These are phyloP conservation scores for Meripilus lineatus DNA, from an alignment of 1,284 basidiomycete genomes.

Conservation along the genomic window DNA sequence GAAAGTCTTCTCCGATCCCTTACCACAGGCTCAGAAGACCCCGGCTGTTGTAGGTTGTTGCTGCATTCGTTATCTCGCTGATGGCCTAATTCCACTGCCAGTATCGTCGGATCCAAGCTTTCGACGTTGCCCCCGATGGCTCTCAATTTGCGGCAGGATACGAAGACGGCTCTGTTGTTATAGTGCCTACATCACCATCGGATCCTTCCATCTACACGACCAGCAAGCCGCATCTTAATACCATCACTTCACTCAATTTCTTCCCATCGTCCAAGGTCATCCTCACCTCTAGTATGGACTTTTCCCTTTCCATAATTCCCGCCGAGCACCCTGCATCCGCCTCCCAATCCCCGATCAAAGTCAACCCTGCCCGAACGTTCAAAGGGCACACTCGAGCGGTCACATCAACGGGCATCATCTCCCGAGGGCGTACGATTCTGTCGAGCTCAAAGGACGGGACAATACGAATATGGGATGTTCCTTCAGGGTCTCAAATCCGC, in stretches of 20 bases:
- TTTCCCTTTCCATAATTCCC: conserved; percentile 55
- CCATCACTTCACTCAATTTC: conserved; percentile 51
- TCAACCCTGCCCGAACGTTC: conserved; percentile 52
- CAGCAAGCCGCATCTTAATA: conserved; percentile 49
- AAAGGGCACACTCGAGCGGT: conserved; percentile 66
- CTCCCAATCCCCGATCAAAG: conserved; percentile 18
- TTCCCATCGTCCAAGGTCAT: conserved; percentile 63
- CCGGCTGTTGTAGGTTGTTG: conserved; percentile 24
- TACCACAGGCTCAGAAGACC: conserved; percentile 28
- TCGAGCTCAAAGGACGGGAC: conserved; percentile 64
- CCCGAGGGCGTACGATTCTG: conserved; percentile 60
- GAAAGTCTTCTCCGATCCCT: conserved; percentile 41
- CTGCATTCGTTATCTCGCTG: not conserved
- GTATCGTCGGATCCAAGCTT: conserved; percentile 47
- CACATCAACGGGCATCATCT: conserved; percentile 57
- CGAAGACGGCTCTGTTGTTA: conserved; percentile 49
- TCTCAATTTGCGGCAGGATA: conserved; percentile 57
- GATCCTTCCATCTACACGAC: conserved; percentile 19
- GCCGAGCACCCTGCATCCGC: conserved; percentile 38
- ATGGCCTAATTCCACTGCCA: conserved; percentile 4
- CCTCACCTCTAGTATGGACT: conserved; percentile 60
- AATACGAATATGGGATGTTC: conserved; percentile 73
- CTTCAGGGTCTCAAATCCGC: conserved; percentile 44
- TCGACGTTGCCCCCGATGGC: conserved; percentile 54
- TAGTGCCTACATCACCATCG: conserved; percentile 30